Percentiles rank a stretch among this genome's conserved stretches.
These are phyloP conservation scores for Colletotrichum liaoningense DNA, from an alignment of 2,329 filamentous ascomycete species.

Conservation along the genomic window DNA sequence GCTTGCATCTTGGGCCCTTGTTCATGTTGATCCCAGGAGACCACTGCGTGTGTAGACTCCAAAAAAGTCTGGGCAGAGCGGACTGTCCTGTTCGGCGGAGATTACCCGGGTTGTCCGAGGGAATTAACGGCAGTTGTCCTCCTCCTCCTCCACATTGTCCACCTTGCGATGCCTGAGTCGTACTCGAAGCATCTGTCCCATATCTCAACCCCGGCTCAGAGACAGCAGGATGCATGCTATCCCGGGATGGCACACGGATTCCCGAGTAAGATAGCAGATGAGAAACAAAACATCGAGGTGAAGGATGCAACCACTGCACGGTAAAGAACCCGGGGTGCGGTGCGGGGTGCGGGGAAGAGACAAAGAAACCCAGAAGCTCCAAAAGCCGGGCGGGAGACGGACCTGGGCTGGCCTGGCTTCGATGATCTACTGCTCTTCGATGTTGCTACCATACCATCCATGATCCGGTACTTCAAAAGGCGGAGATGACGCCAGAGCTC, in stretches of 20 bases:
- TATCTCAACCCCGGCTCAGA: neutral
- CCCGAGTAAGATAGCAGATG: neutral
- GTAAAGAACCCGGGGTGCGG: neutral
- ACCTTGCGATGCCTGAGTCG: neutral
- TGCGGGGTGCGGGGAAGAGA: constrained; percentile 1
- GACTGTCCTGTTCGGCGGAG: neutral
- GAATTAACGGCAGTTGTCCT: neutral
- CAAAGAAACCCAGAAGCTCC: neutral
- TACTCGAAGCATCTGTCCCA: neutral
- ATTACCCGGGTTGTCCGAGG: neutral
- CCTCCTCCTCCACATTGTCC: neutral
- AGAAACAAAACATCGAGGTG: neutral
- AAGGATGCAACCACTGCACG: neutral
- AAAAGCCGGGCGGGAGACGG: neutral
- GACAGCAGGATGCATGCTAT: no score
- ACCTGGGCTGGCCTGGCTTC: neutral
- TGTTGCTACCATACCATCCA: neutral
- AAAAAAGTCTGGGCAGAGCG: neutral
- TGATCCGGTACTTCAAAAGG: neutral
- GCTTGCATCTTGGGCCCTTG: no score
- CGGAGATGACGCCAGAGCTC: neutral
- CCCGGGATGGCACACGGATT: neutral
- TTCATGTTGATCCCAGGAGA: no score
- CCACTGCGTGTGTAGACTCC: no score
- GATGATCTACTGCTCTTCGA: neutral